phyloP scores from a whole-genome alignment of 108 stramenopile species.

The Nitzschia putrida region DNA sequence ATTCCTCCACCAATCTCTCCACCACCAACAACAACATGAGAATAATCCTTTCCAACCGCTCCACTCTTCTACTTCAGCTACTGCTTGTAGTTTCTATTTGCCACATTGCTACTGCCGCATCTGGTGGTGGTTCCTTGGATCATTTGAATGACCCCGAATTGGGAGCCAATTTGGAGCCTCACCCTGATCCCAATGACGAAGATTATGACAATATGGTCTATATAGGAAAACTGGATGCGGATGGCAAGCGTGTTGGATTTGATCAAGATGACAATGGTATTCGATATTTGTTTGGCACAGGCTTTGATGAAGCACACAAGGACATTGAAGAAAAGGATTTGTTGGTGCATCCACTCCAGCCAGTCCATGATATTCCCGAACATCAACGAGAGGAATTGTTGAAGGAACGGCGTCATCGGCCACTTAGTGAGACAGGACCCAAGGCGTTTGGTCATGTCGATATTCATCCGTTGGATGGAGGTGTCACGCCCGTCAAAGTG shows the following conservation, averaged over 20 bases:
- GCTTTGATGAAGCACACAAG: slow-evolving; percentile 39
- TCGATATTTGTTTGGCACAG: slow-evolving; percentile 81
- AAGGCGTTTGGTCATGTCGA: slow-evolving; percentile 79
- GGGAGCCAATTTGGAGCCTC: slow-evolving; percentile 58
- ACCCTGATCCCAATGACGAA: slow-evolving; percentile 86
- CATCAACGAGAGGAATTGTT: slow-evolving; percentile 60
- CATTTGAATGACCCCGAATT: slow-evolving; percentile 40
- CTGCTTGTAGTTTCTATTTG: not conserved
- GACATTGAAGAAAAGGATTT: slow-evolving; percentile 68
- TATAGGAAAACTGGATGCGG: slow-evolving; percentile 43
- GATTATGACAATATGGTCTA: slow-evolving; percentile 76
- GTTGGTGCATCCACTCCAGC: slow-evolving; percentile 40
- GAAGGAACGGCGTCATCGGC: slow-evolving; percentile 61
- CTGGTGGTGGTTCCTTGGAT: not conserved
- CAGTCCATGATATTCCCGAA: slow-evolving; percentile 61
- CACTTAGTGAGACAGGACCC: slow-evolving; percentile 50
- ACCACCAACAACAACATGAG: too few relatives aligned
- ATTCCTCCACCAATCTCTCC: too few relatives aligned
- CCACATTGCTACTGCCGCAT: not conserved
- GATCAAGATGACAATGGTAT: slow-evolving; percentile 53
- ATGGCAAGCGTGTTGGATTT: slow-evolving; percentile 46
- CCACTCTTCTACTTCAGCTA: not conserved
- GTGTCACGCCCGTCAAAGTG: slow-evolving; percentile 72
- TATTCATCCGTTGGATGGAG: slow-evolving; percentile 78
- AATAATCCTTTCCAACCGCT: too few relatives aligned